Evolutionary conservation across 805 yeast species (phyloP).

Genomic region (Candida glaebosa): DNA sequence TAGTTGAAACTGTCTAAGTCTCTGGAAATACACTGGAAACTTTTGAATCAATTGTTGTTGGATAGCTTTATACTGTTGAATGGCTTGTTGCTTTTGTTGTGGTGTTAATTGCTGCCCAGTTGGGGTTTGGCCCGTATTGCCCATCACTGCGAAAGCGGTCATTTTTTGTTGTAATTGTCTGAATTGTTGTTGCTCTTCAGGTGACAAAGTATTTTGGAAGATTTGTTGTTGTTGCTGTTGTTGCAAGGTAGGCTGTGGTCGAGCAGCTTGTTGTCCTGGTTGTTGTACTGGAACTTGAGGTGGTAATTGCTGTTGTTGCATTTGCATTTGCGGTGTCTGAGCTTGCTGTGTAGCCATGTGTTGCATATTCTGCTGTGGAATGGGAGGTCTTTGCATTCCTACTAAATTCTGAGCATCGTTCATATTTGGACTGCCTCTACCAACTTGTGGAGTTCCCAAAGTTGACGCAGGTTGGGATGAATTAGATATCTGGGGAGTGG

Average conservation of each 20-base stretch:
- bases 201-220: conserved; percentile 38
- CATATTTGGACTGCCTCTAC: conserved; percentile 10
- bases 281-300: conserved; percentile 17
- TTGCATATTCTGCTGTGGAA: conserved; percentile 7
- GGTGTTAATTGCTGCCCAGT: conserved; percentile 38
- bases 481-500: conserved; percentile 5
- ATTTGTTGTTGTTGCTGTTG: conserved; percentile 45
- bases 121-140: conserved; percentile 42
- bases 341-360: conserved; percentile 5
- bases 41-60: conserved; percentile 36
- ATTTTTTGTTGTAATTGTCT: conserved; percentile 37
- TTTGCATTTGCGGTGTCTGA: conserved; percentile 13
- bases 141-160: conserved; percentile 40
- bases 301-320: conserved; percentile 16
- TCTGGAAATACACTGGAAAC: conserved; percentile 35
- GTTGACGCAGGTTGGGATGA: conserved; percentile 8
- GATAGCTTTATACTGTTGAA: conserved; percentile 37
- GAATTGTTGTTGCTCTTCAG: conserved; percentile 41
- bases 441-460: conserved; percentile 11
- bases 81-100: conserved; percentile 43
- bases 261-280: conserved; percentile 6
- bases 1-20: conserved; percentile 34
- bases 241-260: conserved; percentile 17
- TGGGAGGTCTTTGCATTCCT: conserved; percentile 5
- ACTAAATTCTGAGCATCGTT: conserved; percentile 6